A percentile compares a stretch with the other conserved stretches of the same genome.
Conservation (phyloP, 805 yeast genomes). For the Hanseniaspora lindneri region DNA sequence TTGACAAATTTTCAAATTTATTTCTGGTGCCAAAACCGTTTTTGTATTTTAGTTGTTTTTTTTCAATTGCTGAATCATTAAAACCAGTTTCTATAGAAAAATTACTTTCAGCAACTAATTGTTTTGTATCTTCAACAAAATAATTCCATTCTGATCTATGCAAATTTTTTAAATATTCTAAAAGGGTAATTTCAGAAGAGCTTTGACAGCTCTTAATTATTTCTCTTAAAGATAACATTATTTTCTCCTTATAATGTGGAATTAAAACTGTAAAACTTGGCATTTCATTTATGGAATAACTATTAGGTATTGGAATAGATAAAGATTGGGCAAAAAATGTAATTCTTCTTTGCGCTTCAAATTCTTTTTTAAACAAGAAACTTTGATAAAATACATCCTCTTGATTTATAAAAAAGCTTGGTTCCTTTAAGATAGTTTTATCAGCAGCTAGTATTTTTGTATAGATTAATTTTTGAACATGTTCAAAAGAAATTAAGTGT, state of each 20-base stretch:
- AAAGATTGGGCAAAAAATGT: constrained; percentile 73
- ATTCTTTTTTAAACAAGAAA: constrained; percentile 38
- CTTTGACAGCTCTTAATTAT: constrained; percentile 55
- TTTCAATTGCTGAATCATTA: too few relatives aligned
- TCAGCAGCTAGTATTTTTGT: constrained; percentile 28
- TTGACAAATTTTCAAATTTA: constrained; percentile 61
- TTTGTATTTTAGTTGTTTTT: too few relatives aligned
- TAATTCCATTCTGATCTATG: constrained; percentile 59
- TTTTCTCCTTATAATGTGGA: constrained; percentile 70
- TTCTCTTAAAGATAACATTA: constrained; percentile 58
- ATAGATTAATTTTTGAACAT: constrained; percentile 48
- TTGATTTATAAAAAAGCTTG: constrained; percentile 57
- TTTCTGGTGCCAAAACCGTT: too few relatives aligned
- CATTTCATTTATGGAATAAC: constrained; percentile 46
- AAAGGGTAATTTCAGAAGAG: constrained; percentile 46
- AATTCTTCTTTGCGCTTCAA: constrained; percentile 61
- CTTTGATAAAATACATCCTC: constrained; percentile 50
- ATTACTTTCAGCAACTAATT: constrained; percentile 41
- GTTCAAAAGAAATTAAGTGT: constrained; percentile 53
- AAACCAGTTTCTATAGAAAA: constrained; percentile 21
- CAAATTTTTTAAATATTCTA: constrained; percentile 57
- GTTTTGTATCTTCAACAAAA: constrained; percentile 55
- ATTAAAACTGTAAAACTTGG: constrained; percentile 63
- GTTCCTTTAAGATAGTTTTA: constrained; percentile 41
- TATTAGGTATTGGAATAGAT: constrained; percentile 62